Evolutionary conservation across 768 basidiomycete species (phyloP).

Genomic region (Mycena galericulata): DNA sequence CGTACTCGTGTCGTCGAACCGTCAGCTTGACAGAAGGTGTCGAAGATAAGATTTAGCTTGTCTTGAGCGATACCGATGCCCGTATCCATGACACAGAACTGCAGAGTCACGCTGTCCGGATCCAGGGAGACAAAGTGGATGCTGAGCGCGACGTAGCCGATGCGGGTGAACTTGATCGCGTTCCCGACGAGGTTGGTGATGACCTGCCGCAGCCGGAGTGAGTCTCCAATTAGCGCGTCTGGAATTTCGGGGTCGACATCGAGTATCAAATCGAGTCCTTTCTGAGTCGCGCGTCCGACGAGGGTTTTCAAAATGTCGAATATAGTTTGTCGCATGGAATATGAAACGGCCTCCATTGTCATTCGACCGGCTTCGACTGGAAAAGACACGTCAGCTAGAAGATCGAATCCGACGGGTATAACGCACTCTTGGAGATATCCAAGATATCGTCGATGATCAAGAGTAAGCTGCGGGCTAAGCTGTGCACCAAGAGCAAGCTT

Average conservation of each 20-base stretch:
- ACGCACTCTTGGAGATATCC: constrained; percentile 99
- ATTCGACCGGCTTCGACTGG: constrained; percentile 96
- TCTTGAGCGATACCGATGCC: constrained; percentile 99
- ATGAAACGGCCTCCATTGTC: constrained; percentile 99
- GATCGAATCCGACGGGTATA: background rate
- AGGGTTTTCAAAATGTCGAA: constrained; percentile 98
- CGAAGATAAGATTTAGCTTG: constrained; percentile 97
- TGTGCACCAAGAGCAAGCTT: constrained; percentile 95
- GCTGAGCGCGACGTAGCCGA: constrained; percentile 91
- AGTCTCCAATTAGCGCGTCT: constrained; percentile 97
- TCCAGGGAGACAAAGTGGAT: constrained; percentile 84
- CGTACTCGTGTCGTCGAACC: constrained; percentile 94
- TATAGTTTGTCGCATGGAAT: constrained; percentile 95
- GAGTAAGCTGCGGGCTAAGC: constrained; percentile 90
- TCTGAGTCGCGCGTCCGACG: constrained; percentile 96
- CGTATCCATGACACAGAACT: constrained; percentile 98
- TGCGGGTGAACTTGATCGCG: constrained; percentile 96
- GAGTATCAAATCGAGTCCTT: constrained; percentile 95
- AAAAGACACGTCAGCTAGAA: constrained; percentile 32
- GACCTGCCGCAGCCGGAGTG: constrained; percentile 92
- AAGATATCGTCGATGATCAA: constrained; percentile 99
- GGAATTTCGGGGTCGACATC: constrained; percentile 96
- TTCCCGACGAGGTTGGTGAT: constrained; percentile 97
- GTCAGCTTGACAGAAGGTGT: constrained; percentile 99
- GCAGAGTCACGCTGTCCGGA: constrained; percentile 87